Evolutionary conservation across 768 basidiomycete species (phyloP).

Genomic region (Tricholoma furcatifolium): DNA sequence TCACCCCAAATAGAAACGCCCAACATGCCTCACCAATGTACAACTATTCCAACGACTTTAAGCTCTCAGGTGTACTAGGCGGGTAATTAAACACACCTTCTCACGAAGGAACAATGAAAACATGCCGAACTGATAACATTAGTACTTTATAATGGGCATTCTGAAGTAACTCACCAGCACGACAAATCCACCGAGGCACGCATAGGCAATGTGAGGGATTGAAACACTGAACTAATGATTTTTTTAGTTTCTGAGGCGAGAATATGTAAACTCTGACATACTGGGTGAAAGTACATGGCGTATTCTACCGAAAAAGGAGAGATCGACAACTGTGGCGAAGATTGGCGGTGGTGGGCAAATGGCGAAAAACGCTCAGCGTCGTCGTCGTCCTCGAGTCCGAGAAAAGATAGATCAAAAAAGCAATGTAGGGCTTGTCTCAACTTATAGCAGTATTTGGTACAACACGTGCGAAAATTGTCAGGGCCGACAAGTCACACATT

Average conservation of each 20-base stretch:
- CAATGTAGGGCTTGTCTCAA: no score
- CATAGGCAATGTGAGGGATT: conserved; percentile 74
- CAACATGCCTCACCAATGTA: conserved; percentile 97
- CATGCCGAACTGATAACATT: conserved; percentile 81
- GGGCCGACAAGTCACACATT: no score
- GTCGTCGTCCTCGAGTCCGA: conserved; percentile 12
- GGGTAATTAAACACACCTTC: conserved; percentile 44
- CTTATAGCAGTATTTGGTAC: no score
- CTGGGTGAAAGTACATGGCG: conserved; percentile 51
- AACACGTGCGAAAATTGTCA: no score
- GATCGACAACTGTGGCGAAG: conserved; percentile 4
- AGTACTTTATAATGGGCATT: background rate
- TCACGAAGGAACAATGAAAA: conserved; percentile 91
- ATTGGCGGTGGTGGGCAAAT: conserved; percentile 8
- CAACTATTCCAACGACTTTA: conserved; percentile 39
- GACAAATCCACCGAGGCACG: conserved; percentile 78
- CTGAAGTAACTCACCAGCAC: conserved; percentile 55
- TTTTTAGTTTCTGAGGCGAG: background rate
- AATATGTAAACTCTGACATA: conserved; percentile 23
- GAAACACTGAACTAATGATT: conserved; percentile 55
- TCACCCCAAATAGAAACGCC: conserved; percentile 92
- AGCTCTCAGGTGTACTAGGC: conserved; percentile 2
- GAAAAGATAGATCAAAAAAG: conserved; percentile 8
- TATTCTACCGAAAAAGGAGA: conserved; percentile 14
- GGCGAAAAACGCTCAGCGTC: conserved; percentile 21